Conservation (phyloP, 2,329 filamentous ascomycete species). For the Scolecobasidium constrictum region DNA sequence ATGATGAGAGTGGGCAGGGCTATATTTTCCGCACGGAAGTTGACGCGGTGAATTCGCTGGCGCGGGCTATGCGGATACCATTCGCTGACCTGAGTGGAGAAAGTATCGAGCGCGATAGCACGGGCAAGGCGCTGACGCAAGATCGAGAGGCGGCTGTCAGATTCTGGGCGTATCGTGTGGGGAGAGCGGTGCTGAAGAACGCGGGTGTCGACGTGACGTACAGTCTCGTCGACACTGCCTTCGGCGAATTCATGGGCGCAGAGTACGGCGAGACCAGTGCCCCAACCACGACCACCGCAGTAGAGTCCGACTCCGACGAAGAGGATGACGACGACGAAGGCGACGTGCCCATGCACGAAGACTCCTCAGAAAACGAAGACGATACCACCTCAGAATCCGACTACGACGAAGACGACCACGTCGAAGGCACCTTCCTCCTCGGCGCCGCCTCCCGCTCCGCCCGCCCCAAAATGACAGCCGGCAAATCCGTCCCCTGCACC, state of each 20-base stretch:
- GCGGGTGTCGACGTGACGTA: slow-evolving; percentile 45
- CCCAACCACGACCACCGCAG: slow-evolving; percentile 13
- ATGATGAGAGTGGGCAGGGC: slow-evolving; percentile 33
- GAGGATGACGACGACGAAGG: slow-evolving; percentile 19
- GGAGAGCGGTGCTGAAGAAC: slow-evolving; percentile 47
- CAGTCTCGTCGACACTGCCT: slow-evolving; percentile 47
- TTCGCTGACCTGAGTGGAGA: slow-evolving; percentile 38
- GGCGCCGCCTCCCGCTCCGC: neutral
- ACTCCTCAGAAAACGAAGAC: slow-evolving; percentile 12
- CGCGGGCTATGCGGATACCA: slow-evolving; percentile 39
- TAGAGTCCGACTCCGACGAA: slow-evolving; percentile 9
- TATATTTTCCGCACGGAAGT: slow-evolving; percentile 40
- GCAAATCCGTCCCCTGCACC: slow-evolving; percentile 42
- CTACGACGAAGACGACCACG: slow-evolving; percentile 14
- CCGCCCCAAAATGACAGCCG: slow-evolving; percentile 25
- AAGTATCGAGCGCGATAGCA: slow-evolving; percentile 19
- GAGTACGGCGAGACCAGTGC: slow-evolving; percentile 14
- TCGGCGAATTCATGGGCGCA: slow-evolving; percentile 36
- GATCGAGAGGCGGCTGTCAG: slow-evolving; percentile 31
- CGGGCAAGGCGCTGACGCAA: slow-evolving; percentile 21
- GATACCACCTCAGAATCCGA: too few species aligned
- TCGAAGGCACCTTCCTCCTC: slow-evolving; percentile 13
- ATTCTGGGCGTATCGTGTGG: slow-evolving; percentile 52
- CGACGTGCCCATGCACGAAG: slow-evolving; percentile 11
- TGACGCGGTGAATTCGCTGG: slow-evolving; percentile 47